Evolutionary conservation across 345 rosid genomes (phyloP).

Genomic region (Excoecaria agallocha): DNA sequence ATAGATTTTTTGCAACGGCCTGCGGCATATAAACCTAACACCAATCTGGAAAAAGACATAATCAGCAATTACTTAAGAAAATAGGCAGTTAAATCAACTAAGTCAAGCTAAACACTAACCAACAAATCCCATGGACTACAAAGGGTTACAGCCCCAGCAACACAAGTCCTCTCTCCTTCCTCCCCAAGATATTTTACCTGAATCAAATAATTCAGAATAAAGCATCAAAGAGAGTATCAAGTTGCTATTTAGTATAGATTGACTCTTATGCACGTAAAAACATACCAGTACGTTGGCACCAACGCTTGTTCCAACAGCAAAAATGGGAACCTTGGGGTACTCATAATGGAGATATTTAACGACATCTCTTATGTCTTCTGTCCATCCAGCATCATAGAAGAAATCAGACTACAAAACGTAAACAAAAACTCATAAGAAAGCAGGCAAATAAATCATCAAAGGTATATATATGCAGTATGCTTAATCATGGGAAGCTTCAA

Average conservation of each 20-base stretch:
- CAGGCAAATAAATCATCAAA: background rate
- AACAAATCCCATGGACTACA: slow-evolving; percentile 94
- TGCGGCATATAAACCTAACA: slow-evolving; percentile 75
- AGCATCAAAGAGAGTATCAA: background rate
- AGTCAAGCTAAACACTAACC: slow-evolving; percentile 48
- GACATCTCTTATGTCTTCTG: slow-evolving; percentile 66
- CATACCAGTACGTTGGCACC: slow-evolving; percentile 87
- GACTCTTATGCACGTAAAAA: background rate
- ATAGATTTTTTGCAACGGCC: slow-evolving; percentile 64
- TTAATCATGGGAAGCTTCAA: background rate
- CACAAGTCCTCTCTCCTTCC: slow-evolving; percentile 62
- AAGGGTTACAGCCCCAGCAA: slow-evolving; percentile 80
- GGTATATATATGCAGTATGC: background rate
- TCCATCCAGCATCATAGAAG: slow-evolving; percentile 93
- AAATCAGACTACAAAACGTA: slow-evolving; percentile 67
- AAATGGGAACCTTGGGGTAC: slow-evolving; percentile 80
- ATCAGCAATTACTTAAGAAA: background rate
- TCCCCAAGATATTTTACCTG: slow-evolving; percentile 98
- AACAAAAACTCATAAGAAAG: background rate
- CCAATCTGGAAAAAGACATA: slow-evolving; percentile 58
- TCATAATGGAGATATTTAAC: slow-evolving; percentile 52
- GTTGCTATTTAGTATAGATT: background rate
- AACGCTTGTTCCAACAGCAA: slow-evolving; percentile 86
- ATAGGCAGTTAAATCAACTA: background rate
- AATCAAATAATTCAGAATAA: slow-evolving; percentile 7